These are phyloP conservation scores for Betula pendula DNA, from an alignment of 306 rosid species.

Conservation along the genomic window DNA sequence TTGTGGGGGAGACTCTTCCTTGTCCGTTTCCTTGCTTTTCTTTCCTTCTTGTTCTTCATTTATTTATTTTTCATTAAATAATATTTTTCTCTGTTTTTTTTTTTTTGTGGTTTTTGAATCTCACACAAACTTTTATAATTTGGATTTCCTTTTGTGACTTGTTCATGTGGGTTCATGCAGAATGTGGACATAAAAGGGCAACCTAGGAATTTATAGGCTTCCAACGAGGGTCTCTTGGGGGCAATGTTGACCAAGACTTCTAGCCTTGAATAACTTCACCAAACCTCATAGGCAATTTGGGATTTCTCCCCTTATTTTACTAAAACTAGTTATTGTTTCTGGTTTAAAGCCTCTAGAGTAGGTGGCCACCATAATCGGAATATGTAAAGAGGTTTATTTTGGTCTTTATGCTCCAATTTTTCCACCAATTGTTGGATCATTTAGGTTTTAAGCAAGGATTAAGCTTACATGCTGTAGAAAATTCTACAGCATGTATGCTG, in stretches of 20 bases:
- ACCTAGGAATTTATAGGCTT: constrained; percentile 52
- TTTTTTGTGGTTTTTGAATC: neutral
- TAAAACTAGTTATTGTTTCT: neutral
- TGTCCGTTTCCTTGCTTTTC: constrained; percentile 48
- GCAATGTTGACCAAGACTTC: constrained; percentile 40
- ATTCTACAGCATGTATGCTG: too few species aligned
- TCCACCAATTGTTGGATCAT: too few species aligned
- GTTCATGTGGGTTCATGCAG: constrained; percentile 33
- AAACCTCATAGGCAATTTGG: constrained; percentile 18
- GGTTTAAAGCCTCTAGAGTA: neutral
- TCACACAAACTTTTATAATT: neutral
- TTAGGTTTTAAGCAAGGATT: too few species aligned
- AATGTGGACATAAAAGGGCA: constrained; percentile 42
- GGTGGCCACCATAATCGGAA: neutral
- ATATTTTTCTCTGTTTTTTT: neutral
- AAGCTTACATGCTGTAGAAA: too few species aligned
- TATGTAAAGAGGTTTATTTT: neutral
- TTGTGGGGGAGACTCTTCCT: constrained; percentile 45
- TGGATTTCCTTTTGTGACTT: constrained; percentile 21
- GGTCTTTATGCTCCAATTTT: neutral
- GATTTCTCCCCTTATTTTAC: neutral
- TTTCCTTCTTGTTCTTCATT: constrained; percentile 12
- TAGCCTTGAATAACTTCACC: constrained; percentile 28
- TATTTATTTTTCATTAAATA: too few species aligned
- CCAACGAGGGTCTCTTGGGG: constrained; percentile 21